Evolutionary conservation across 2,329 filamentous ascomycete genomes (phyloP), one percentile per base, ranked within the genome.

Genomic region (Erysiphe neolycopersici): DNA sequence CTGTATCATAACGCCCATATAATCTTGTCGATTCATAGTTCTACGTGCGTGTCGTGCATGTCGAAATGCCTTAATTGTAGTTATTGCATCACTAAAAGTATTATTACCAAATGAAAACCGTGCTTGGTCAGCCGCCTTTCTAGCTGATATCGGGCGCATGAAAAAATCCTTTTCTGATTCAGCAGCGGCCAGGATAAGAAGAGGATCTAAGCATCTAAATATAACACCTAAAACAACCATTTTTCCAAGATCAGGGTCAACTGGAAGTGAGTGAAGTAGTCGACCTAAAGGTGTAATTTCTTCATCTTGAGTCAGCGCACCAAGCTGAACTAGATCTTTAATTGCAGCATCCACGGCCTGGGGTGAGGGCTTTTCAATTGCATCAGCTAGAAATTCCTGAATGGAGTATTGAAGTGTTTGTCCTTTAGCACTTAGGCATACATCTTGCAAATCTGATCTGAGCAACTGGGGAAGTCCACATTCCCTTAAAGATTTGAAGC

Each of bases 371-470:
- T 87, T 85, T 1, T 85, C 92, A 8, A 92, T 73, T 0, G 84
- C 87, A 31, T 79, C 75, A 1, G 75, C 74, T 10, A 98, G 67
- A 61, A 95, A 95, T 2, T 62, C 64, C 5, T 73, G 68, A 1
- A 94, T 79, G 51, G 2, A 89, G 16, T 29, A 41, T 77, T 44
- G 68, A 64, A 46, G 89, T 76, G 2, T 82, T 81, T 81, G 93
- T 91, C n/a, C 82, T 81, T 87, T 80, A 36, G 94, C 84, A 0
- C 82, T 85, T 2, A 98, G 65, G 56, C 85, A 94, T 18, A 93
- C 69, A 53, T 93, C 84, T 59, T 95, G 87, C 2, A 98, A 64
- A 2, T 89, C 84, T 1, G 93, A 83, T 43, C 87, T 72, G 17
- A 81, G 70, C 49, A 98, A 92, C 58, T 95, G 87, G 0, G 87